Evolutionary conservation across 345 rosid genomes (phyloP), one percentile per base, ranked within the genome.

Genomic region (Punica granatum): DNA sequence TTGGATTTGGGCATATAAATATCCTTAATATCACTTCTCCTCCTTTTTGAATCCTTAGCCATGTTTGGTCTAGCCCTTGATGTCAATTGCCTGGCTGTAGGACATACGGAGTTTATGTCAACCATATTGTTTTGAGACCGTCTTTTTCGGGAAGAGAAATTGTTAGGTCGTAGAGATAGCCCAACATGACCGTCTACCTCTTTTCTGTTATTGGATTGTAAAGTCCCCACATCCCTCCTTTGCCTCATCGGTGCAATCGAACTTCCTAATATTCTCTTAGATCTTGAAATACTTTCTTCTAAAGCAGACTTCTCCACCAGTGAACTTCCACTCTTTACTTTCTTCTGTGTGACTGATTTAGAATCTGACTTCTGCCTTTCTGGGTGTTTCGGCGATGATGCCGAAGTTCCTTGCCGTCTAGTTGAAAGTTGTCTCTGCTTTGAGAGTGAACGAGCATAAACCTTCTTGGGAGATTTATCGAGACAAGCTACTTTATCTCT

Each of bases 371-470:
- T 76, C 63, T 65, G 70, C 64, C 65, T 33, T 36, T 62, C 65
- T 39, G 33, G 60, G 48, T 58, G 36, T 37, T 67, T 64, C 61
- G 9, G 36, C 54, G 73, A 65, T 66, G 68, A 67, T 65, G 59
- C 25, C 3, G 70, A 61, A 56, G 66, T 31, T 63, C 58, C 54
- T 46, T 28, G 51, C 61, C 53, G 77, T 69, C 67, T 76, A 18
- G 71, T 30, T 65, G 58, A 41, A 9, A 62, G 42, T 61, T 68
- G 76, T 48, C 78, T 60, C 68, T 37, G 41, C 41, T 54, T 73
- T 21, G 86, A 64, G 49, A 46, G 35, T 33, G n/a, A 61, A 56
- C 71, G 51, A 42, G 43, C 56, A 44, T 75, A 65, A 72, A 37
- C 70, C 35, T 56, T 30, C 44, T 46, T 19, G 36, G 54, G 48